Conservation (phyloP, 208 protist genomes). For the Phytomonas serpens region DNA sequence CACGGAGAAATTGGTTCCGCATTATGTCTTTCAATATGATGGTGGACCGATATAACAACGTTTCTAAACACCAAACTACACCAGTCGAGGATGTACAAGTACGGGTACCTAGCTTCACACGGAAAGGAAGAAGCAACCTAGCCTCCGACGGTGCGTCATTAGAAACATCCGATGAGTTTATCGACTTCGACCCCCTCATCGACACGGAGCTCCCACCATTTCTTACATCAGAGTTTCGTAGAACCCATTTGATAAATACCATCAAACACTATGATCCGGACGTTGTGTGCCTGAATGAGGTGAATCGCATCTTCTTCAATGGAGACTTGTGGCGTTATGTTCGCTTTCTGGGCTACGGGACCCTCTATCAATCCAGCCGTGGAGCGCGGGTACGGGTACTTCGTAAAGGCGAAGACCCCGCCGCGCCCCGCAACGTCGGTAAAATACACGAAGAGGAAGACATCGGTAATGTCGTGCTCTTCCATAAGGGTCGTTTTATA, state of each 20-base stretch:
- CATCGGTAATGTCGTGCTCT: slow-evolving; percentile 80
- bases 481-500: slow-evolving; percentile 83
- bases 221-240: slow-evolving; percentile 41
- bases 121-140: not conserved
- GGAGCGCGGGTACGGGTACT: slow-evolving; percentile 46
- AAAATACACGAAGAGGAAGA: slow-evolving; percentile 58
- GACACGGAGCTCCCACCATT: slow-evolving; percentile 52
- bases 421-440: slow-evolving; percentile 20
- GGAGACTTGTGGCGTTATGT: slow-evolving; percentile 53
- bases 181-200: slow-evolving; percentile 36
- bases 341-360: slow-evolving; percentile 71
- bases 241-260: slow-evolving; percentile 47
- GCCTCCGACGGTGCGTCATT: not conserved
- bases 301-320: slow-evolving; percentile 70
- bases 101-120: slow-evolving; percentile 49
- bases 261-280: slow-evolving; percentile 73
- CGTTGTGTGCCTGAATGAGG: slow-evolving; percentile 72
- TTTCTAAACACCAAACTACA: slow-evolving; percentile 19
- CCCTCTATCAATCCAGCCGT: slow-evolving; percentile 70
- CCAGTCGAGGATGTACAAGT: slow-evolving; percentile 47
- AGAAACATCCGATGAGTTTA: slow-evolving; percentile 22
- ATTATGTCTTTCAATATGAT: slow-evolving; percentile 85
- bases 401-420: slow-evolving; percentile 38
- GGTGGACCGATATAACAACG: slow-evolving; percentile 45
- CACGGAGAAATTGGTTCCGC: slow-evolving; percentile 74